Base-by-base conservation (phyloP, 2,329 filamentous ascomycete genomes). In the Aspergillus phoenicis region DNA sequence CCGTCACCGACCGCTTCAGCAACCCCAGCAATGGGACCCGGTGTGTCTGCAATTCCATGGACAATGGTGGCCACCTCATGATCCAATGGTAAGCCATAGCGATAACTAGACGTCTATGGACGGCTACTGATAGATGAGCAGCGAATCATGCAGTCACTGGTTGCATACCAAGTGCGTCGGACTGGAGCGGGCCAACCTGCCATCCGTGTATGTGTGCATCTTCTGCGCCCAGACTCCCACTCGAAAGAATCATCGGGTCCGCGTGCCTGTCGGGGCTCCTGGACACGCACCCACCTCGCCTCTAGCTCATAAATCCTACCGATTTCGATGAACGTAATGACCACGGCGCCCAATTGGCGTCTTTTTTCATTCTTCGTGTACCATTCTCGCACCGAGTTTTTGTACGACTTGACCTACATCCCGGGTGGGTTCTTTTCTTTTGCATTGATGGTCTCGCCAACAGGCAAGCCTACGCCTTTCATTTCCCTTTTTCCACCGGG, bases 101-200 rank as follows among this genome's bases (percentile, higher is more conserved):
- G 43, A 22, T 30, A 15, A 43, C 22, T 41, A 20, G 20, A 20
- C 20, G 8, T 22, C 13, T 45, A 30, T 36, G 26, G 45, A 17
- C 28, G 17, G 47, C 15, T 28, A 51, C 49, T 54, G 22, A 59
- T 39, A 49, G 20, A 41, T 38, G 36, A 52, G 24, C 63, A 83
- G 86, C 74, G 83, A 85, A 71, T 84, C 83, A 24, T 89, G 86
- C 75, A 83, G 78, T n/a, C 85, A 87, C 66, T 88, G 84, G 83
- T 76, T 86, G 30, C 86, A 89, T 67, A 82, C 83, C 33, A 78
- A 78, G 58, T 89, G 86, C 66, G 79, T 87, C 22, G 84, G 85
- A 2, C 71, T 87, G 15, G 80, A 82, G 59, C 72, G 77, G 17
- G 77, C 79, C 39, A 80, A 78, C 57, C 73, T 83, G 22, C 74